Evolutionary conservation across 805 yeast species (phyloP).

Genomic region (Candida silvatica): DNA sequence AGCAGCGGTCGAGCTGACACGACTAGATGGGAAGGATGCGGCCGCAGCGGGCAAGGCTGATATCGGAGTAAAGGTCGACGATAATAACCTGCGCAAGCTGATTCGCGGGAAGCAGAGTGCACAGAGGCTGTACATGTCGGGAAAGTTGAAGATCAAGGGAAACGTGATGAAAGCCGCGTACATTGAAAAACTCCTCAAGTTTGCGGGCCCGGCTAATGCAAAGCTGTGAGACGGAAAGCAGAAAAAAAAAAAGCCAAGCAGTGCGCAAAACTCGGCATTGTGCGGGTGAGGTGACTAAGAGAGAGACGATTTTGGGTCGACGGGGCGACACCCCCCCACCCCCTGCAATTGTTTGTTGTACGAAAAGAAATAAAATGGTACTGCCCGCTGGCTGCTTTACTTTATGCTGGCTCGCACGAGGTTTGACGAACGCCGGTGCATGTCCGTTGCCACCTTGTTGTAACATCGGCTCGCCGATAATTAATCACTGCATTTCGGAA

Average conservation of each 20-base stretch:
- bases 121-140: constrained; percentile 76
- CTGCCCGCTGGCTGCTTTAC: too few relatives aligned
- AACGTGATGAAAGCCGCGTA: constrained; percentile 86
- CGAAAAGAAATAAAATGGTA: too few relatives aligned
- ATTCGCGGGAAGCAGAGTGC: constrained; percentile 77
- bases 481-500: too few relatives aligned
- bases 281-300: not conserved
- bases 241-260: not conserved
- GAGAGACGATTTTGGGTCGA: too few relatives aligned
- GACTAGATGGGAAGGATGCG: constrained; percentile 25
- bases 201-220: constrained; percentile 34
- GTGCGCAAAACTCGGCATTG: not conserved
- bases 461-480: too few relatives aligned
- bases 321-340: too few relatives aligned
- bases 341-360: too few relatives aligned
- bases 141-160: constrained; percentile 81
- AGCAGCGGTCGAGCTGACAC: constrained; percentile 37
- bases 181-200: constrained; percentile 60
- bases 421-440: too few relatives aligned
- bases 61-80: constrained; percentile 56
- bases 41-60: too few relatives aligned
- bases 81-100: constrained; percentile 61
- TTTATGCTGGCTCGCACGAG: too few relatives aligned
- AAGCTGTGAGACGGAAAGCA: constrained; percentile 26
- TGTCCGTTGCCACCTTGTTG: too few relatives aligned